Conservation (phyloP, 768 basidiomycete genomes). For the Rhizopogon sp. region DNA sequence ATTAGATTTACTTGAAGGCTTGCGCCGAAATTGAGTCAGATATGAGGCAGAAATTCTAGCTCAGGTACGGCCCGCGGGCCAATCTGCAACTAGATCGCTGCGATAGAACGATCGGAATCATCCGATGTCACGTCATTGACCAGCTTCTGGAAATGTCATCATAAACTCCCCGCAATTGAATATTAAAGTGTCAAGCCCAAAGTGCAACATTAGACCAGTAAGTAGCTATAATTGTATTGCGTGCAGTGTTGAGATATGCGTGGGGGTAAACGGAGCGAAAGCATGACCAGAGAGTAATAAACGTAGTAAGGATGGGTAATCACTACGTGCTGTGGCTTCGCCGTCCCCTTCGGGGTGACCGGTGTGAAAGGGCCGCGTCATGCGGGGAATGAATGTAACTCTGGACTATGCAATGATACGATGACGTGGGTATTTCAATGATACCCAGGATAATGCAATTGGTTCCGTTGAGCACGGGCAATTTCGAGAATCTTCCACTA, state of each 20-base stretch:
- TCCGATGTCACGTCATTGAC: neutral
- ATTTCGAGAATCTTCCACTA: neutral
- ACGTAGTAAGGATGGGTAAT: neutral
- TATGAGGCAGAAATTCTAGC: neutral
- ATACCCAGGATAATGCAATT: neutral
- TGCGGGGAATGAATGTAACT: neutral
- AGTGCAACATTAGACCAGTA: constrained; percentile 1
- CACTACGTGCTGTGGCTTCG: neutral
- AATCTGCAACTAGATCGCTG: neutral
- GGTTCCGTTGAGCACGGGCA: neutral
- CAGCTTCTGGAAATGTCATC: too few species aligned
- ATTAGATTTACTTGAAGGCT: too few species aligned
- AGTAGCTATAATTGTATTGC: constrained; percentile 2
- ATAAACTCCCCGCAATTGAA: neutral
- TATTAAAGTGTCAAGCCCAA: neutral
- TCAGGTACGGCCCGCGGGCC: neutral
- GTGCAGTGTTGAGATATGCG: constrained; percentile 1
- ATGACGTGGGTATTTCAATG: neutral
- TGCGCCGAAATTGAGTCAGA: too few species aligned
- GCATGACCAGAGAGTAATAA: neutral
- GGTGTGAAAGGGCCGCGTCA: neutral
- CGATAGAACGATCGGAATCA: neutral
- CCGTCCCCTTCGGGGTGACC: neutral
- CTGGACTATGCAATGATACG: neutral
- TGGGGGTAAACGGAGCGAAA: constrained; percentile 1